Percentiles rank a stretch among this genome's conserved stretches.
Conservation (phyloP, 441 rosid species). For the Sinapis alba region DNA sequence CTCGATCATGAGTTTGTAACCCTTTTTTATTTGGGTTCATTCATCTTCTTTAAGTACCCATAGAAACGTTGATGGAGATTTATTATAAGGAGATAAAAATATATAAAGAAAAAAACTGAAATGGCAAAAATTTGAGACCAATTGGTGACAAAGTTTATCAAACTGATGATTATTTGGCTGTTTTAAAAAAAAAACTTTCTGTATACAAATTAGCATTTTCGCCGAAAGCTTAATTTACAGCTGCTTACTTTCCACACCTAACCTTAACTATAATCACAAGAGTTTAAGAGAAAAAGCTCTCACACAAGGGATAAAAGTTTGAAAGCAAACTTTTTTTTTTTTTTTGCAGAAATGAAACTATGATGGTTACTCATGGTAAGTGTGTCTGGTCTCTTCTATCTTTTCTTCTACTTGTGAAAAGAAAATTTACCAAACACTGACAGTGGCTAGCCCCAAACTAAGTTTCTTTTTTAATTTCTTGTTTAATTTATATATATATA, state of each 20-base stretch:
- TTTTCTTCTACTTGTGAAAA: constrained; percentile 7
- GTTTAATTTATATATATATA: neutral
- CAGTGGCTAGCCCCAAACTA: constrained; percentile 10
- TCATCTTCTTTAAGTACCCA: neutral
- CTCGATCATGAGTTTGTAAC: neutral
- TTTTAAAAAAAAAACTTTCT: neutral
- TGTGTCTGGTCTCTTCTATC: constrained; percentile 32
- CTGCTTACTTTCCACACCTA: constrained; percentile 33
- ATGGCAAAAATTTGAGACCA: constrained; percentile 6
- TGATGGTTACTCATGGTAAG: constrained; percentile 25
- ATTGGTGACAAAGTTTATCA: neutral
- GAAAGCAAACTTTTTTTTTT: neutral
- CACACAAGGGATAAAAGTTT: neutral
- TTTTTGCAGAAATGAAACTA: constrained; percentile 9
- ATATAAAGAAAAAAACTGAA: neutral
- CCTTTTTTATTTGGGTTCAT: no score
- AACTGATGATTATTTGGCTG: constrained; percentile 6
- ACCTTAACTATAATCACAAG: constrained; percentile 21
- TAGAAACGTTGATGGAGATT: neutral
- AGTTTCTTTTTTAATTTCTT: neutral
- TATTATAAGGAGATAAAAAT: neutral
- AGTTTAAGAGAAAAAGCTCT: constrained; percentile 5
- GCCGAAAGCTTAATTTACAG: constrained; percentile 29
- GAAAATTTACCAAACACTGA: constrained; percentile 17
- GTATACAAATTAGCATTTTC: constrained; percentile 22